Conservation (phyloP, 140 eudicot species). For the Oenanthe javanica region DNA sequence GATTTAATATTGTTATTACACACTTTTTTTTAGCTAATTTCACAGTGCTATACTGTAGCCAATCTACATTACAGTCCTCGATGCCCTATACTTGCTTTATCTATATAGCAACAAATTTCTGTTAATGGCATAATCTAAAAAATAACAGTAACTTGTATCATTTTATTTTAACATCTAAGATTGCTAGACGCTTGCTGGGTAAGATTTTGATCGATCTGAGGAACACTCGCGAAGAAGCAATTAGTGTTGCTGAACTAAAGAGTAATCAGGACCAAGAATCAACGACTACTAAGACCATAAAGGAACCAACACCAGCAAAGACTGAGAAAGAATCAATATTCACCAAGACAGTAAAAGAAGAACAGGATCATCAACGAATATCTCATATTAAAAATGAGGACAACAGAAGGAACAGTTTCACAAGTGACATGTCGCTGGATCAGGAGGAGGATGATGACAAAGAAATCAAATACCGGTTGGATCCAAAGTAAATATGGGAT, state of each 20-base stretch:
- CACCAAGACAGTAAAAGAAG: constrained; percentile 28
- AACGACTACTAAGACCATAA: constrained; percentile 18
- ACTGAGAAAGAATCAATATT: constrained; percentile 25
- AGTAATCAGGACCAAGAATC: constrained; percentile 41
- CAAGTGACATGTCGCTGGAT: constrained; percentile 63
- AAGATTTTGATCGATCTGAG: constrained; percentile 86
- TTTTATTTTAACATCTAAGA: constrained; percentile 30
- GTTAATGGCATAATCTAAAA: neutral
- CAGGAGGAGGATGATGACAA: constrained; percentile 89
- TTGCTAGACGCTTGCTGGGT: constrained; percentile 91
- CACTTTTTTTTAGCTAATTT: neutral
- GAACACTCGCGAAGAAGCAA: constrained; percentile 96
- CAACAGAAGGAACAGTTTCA: constrained; percentile 48
- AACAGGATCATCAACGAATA: constrained; percentile 39
- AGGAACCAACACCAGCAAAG: neutral
- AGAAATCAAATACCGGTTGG: constrained; percentile 87
- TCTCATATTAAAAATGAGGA: constrained; percentile 44
- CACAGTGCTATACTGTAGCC: neutral
- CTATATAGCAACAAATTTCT: neutral
- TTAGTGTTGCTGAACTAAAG: constrained; percentile 76
- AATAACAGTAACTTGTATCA: neutral
- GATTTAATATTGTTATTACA: neutral
- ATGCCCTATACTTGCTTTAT: neutral
- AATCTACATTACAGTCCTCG: neutral
- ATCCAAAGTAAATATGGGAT: constrained; percentile 63